Evolutionary conservation across 345 rosid species (phyloP).

Genomic region (Psidium friedrichsthalianum): DNA sequence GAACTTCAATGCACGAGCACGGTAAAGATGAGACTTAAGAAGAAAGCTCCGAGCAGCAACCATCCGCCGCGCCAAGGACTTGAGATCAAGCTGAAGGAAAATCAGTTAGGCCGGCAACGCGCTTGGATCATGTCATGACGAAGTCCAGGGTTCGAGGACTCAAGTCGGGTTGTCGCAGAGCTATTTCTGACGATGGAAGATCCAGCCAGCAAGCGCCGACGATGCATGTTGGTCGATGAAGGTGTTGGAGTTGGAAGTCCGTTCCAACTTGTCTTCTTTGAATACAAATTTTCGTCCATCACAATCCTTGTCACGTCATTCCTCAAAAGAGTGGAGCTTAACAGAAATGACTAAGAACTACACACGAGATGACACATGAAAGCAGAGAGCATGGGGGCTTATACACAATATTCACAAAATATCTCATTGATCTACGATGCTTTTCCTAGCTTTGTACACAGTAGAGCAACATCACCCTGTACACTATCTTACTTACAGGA

Average conservation of each 20-base stretch:
- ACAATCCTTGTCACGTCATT: neutral
- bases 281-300: neutral
- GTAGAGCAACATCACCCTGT: conserved; percentile 3
- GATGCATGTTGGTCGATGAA: neutral
- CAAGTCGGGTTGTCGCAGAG: neutral
- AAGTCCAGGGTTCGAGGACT: neutral
- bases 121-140: neutral
- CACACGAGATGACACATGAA: neutral
- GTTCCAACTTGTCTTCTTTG: neutral
- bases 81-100: neutral
- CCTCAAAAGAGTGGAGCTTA: neutral
- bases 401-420: neutral
- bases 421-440: conserved; percentile 4
- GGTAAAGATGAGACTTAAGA: neutral
- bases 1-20: neutral
- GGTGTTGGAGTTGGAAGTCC: neutral
- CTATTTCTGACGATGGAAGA: neutral
- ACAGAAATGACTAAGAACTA: neutral
- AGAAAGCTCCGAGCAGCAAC: neutral
- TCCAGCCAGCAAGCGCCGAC: neutral
- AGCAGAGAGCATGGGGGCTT: neutral
- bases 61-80: neutral
- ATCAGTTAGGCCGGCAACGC: neutral
- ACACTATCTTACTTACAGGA: conserved; percentile 2
- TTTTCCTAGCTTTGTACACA: conserved; percentile 9